phyloP scores from a whole-genome alignment of 2,329 filamentous ascomycete species.

The Dactylellina haptotyla region DNA sequence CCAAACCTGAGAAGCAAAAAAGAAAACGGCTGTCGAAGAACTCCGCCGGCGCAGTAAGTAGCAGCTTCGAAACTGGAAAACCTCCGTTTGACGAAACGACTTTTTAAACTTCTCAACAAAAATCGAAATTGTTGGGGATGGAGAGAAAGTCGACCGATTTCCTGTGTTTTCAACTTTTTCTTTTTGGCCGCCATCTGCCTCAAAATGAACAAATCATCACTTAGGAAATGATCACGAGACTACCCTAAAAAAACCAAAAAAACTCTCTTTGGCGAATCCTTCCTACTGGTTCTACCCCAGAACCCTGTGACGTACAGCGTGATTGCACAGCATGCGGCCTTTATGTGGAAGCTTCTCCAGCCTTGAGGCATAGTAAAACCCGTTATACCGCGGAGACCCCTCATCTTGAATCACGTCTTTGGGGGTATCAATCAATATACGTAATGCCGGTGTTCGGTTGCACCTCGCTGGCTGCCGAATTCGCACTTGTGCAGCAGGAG shows the following conservation, averaged over 20 bases:
- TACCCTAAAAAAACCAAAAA: background rate
- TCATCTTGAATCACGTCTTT: background rate
- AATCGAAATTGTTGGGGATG: conserved; percentile 6
- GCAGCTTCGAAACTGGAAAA: too few species aligned
- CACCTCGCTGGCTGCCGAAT: background rate
- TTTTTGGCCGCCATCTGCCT: conserved; percentile 7
- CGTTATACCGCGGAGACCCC: conserved; percentile 15
- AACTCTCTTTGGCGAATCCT: background rate
- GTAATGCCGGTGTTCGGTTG: background rate
- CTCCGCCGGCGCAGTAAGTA: too few species aligned
- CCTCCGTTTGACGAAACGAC: too few species aligned
- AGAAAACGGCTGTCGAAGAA: too few species aligned
- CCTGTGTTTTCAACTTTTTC: background rate
- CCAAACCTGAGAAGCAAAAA: too few species aligned
- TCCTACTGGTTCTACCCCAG: background rate
- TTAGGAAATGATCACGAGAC: conserved; percentile 17
- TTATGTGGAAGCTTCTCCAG: background rate
- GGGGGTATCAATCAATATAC: background rate
- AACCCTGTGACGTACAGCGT: conserved; percentile 18
- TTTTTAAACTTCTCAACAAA: conserved; percentile 2
- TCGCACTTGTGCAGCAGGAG: background rate
- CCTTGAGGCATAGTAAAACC: background rate
- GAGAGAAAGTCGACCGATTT: too few species aligned
- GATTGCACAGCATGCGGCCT: background rate
- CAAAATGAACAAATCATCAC: conserved; percentile 24